phyloP scores from a whole-genome alignment of 2,329 filamentous ascomycete species.

The Colletotrichum sp. region DNA sequence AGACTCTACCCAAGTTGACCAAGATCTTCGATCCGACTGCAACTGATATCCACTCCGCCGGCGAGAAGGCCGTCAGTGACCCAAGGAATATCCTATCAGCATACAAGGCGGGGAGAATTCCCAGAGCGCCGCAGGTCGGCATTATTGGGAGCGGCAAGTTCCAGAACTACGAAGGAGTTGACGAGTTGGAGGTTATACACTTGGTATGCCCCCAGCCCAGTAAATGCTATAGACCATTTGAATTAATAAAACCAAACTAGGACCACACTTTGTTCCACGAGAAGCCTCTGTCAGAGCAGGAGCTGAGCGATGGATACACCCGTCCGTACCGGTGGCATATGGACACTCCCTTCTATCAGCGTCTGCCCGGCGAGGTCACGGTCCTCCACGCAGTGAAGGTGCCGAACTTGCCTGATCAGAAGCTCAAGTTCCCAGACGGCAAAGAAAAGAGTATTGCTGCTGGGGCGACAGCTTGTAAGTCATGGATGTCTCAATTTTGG shows the following conservation, averaged over 20 bases:
- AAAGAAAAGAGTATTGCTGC: not conserved
- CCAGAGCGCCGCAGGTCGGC: not conserved
- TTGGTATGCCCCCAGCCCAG: not conserved
- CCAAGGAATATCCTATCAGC: not conserved
- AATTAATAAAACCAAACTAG: not conserved
- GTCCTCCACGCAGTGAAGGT: not conserved
- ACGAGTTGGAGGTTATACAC: not conserved
- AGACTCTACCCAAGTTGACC: not conserved
- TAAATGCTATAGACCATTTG: not conserved
- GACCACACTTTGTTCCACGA: not conserved
- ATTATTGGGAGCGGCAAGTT: not conserved
- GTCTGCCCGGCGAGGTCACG: not conserved
- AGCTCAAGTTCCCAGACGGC: not conserved
- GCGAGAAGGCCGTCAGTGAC: not conserved
- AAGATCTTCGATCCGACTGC: not conserved
- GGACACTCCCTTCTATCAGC: not conserved
- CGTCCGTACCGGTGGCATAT: not conserved
- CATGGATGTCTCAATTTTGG: not conserved
- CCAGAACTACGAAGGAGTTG: not conserved
- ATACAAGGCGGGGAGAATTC: not conserved
- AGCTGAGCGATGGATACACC: not conserved
- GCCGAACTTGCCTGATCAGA: not conserved
- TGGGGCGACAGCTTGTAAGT: not conserved
- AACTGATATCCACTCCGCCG: not conserved
- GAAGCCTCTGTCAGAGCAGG: not conserved